phyloP scores from a whole-genome alignment of 2,329 filamentous ascomycete species.

The Bisporella sp. region DNA sequence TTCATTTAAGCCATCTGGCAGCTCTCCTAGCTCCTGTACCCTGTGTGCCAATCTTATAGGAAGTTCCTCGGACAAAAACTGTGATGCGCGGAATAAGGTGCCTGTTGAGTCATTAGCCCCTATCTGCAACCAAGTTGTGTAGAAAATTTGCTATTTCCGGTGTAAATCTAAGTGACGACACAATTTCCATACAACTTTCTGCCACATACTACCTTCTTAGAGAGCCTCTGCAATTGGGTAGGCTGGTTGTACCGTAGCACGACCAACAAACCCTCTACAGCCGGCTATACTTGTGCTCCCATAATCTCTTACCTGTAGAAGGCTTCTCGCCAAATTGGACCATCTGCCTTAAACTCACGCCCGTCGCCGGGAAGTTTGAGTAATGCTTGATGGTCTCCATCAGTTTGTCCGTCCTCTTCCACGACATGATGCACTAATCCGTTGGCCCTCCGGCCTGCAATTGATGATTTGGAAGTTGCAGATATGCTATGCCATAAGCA shows the following conservation, averaged over 20 bases:
- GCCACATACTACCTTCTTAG: too few relatives aligned
- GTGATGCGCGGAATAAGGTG: conserved; percentile 92
- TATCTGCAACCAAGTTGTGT: too few relatives aligned
- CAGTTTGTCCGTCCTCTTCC: conserved; percentile 83
- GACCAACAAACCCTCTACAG: too few relatives aligned
- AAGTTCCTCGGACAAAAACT: conserved; percentile 96
- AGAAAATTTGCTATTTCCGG: too few relatives aligned
- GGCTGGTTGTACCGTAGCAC: too few relatives aligned
- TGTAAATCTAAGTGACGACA: too few relatives aligned
- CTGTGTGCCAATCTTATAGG: conserved; percentile 94
- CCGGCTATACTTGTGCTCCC: too few relatives aligned
- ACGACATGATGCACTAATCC: conserved; percentile 58
- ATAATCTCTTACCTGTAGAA: conserved; percentile 63
- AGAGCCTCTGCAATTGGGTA: too few relatives aligned
- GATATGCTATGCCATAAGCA: too few relatives aligned
- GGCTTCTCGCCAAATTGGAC: conserved; percentile 96
- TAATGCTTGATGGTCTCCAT: conserved; percentile 98
- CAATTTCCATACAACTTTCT: too few relatives aligned
- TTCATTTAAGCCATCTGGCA: conserved; percentile 93
- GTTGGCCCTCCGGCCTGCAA: too few relatives aligned
- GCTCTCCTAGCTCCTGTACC: conserved; percentile 84
- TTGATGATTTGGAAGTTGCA: too few relatives aligned
- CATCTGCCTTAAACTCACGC: conserved; percentile 96
- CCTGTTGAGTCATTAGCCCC: conserved; percentile 43
- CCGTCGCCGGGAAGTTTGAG: conserved; percentile 92